Base-by-base conservation (phyloP, 2,329 filamentous ascomycete genomes). In the Penicillium frequentans region DNA sequence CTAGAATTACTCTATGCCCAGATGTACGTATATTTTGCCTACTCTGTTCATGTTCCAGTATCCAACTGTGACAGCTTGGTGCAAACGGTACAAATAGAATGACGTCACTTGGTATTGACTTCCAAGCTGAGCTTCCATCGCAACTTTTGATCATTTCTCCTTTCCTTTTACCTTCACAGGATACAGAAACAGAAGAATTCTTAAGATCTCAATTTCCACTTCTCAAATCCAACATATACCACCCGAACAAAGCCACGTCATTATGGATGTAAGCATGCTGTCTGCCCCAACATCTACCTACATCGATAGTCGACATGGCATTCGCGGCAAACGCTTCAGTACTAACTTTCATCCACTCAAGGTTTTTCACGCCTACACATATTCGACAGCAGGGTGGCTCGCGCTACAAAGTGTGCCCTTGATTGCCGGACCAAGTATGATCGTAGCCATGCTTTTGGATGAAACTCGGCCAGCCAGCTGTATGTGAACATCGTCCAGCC, bases 341-440 rank as follows among this genome's bases (percentile, higher is more conserved):
- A 14, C 33, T 52, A 45, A 45, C 39, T 35, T 33, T 52, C 2
- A 23, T n/a, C n/a, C 8, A 16, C 24, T 26, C 16, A 44, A 79
- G 77, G 75, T 75, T 44, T 79, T 79, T 62, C 72, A 75, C 54
- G 55, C 70, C n/a, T 80, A 80, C 64, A 76, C 74, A 11, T 79
- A 77, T 58, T 70, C 73, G 51, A 78, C 77, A 16, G 72, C 73
- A 37, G 74, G 65, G 61, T 81, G 78, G 78, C 70, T 80, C 24
- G 64, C 67, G 2, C 56, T 80, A 16, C 77, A 81, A 61, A 76
- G 77, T 39, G 45, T 84, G 11, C 79, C 85, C 0, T 77, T 90
- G 58, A 79, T 89, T 53, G 64, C 81, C 5, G 81, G 82, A 6
- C 87, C 87, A 0, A 84, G 81, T 26, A 78, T 89, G 64, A 84